Base-by-base conservation (phyloP, 306 rosid genomes). In the Crataegus laevigata region DNA sequence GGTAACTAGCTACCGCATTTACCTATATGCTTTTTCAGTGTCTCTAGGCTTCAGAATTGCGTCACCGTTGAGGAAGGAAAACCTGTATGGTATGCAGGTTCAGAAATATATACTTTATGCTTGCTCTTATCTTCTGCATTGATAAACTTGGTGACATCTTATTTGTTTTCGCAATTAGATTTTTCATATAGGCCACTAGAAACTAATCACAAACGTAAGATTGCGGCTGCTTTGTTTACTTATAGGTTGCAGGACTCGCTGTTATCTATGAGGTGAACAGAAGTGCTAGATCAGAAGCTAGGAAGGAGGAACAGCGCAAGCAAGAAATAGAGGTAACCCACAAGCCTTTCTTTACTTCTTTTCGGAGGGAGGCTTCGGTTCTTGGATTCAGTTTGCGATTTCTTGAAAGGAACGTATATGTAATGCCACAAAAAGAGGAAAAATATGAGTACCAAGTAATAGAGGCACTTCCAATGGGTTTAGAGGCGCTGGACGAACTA, bases 201-300 rank as follows among this genome's bases (percentile, higher is more conserved):
- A 61, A 29, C 29, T 15, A 15, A 22, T 57, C 29, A 57, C 63
- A 5, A 70, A 47, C 1, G 17, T 50, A 13, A 18, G 29, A 52
- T 29, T 43, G 28, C 26, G 57, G n/a, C 24, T 24, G 75, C 9
- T 55, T 30, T 36, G 36, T 32, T 40, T 71, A n/a, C 65, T 24
- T 55, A 36, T 55, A 72, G 76, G 76, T 57, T 72, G 76, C 76
- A 36, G 76, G 76, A 72, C 15, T 57, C 17, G 54, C 11, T 36
- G 38, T 72, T 1, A 17, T 72, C 66, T 72, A 21, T 57, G 76
- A 72, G 66, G 76, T 72, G 76, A 25, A 36, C 14, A 57, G 75
- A 45, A 72, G 11, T 62, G 61, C 43, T 43, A 72, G 60, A 40
- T 36, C 76, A 24, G 76, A 72, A 62, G 66, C 76, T 34, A 34